These are phyloP conservation scores for Chlorella sp. DNA, from an alignment of 139 green algal species.

Conservation along the genomic window DNA sequence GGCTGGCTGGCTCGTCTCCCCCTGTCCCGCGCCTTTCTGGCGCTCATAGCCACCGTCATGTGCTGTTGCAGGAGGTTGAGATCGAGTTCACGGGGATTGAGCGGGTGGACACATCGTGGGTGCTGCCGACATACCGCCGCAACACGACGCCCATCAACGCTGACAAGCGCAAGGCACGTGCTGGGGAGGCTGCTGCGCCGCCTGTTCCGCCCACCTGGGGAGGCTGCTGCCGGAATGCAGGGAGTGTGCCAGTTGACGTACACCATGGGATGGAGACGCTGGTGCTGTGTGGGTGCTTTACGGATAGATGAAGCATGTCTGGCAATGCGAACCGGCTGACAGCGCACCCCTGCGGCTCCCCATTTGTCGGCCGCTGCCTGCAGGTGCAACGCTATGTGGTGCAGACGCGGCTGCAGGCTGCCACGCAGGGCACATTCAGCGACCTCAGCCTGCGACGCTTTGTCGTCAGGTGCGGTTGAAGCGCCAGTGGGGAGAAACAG, in stretches of 20 bases:
- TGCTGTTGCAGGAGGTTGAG: conserved; percentile 28
- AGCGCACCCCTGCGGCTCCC: neutral
- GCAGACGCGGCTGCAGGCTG: conserved; percentile 42
- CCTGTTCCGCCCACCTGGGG: too few relatives aligned
- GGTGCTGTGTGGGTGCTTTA: too few relatives aligned
- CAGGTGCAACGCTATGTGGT: conserved; percentile 48
- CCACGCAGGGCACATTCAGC: conserved; percentile 36
- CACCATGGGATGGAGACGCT: too few relatives aligned
- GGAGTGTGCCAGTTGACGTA: neutral
- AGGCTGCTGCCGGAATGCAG: neutral
- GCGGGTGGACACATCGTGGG: conserved; percentile 60
- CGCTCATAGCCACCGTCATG: neutral
- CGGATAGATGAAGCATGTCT: neutral
- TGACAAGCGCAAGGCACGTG: conserved; percentile 36
- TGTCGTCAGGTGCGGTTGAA: conserved; percentile 33
- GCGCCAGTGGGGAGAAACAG: neutral
- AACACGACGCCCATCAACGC: conserved; percentile 41
- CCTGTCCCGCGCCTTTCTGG: neutral
- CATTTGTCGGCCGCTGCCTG: neutral
- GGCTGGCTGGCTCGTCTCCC: too few relatives aligned
- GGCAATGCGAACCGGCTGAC: neutral
- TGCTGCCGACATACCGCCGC: conserved; percentile 39
- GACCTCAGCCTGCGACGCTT: conserved; percentile 31
- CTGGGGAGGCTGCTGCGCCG: neutral
- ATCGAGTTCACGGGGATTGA: conserved; percentile 54